Conservation (phyloP, 2,329 filamentous ascomycete species). For the Berkeleyomyces basicola region DNA sequence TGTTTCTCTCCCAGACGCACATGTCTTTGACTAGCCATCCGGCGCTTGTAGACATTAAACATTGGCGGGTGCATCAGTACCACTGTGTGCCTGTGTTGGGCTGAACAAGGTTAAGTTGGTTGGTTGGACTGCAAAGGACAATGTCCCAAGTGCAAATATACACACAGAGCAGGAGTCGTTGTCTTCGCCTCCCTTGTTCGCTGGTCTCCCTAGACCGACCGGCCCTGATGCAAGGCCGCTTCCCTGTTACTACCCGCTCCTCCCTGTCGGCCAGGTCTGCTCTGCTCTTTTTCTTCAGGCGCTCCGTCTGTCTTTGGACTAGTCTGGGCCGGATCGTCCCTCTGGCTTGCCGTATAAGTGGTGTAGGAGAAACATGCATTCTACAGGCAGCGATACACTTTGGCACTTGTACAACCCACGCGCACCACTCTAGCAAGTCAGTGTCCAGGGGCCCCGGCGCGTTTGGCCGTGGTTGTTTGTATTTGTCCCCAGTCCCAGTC, state of each 20-base stretch:
- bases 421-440: no score
- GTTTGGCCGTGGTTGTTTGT: background rate
- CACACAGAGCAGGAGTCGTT: background rate
- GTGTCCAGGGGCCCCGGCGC: background rate
- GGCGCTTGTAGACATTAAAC: background rate
- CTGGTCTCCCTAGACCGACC: background rate
- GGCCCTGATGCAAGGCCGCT: background rate
- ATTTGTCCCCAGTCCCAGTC: no score
- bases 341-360: background rate
- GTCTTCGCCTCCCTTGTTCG: background rate
- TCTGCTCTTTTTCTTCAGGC: no score
- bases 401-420: no score
- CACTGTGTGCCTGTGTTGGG: background rate
- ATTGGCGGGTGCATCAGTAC: background rate
- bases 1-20: background rate
- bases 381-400: background rate
- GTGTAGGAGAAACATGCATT: background rate
- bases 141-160: no score
- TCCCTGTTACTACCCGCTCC: background rate
- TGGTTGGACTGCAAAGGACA: no score
- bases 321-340: background rate
- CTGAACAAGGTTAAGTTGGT: background rate
- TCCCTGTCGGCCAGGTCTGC: no score
- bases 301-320: no score
- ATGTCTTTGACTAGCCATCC: background rate